These are phyloP conservation scores for Cicer cuneatum DNA, from an alignment of 306 rosid species.

Conservation along the genomic window DNA sequence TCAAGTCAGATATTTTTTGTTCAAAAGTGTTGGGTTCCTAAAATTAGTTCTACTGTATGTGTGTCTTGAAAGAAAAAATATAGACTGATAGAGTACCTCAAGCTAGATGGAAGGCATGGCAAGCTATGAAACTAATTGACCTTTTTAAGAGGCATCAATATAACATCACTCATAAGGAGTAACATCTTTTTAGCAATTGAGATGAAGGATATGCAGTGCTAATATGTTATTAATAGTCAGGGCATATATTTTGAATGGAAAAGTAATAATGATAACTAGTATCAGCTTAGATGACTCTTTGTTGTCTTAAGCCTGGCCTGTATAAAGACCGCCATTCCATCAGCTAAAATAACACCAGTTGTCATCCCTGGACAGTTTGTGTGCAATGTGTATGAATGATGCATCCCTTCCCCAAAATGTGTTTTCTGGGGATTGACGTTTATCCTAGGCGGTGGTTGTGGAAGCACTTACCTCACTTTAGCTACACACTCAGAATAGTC, in stretches of 20 bases:
- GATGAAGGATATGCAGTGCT: constrained; percentile 24
- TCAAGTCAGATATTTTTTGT: not conserved
- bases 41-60: constrained; percentile 21
- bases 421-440: not conserved
- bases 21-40: constrained; percentile 9
- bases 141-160: not conserved
- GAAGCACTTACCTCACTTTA: not conserved
- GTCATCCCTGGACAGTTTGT: constrained; percentile 14
- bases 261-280: constrained; percentile 8
- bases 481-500: constrained; percentile 16
- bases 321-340: constrained; percentile 12
- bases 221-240: constrained; percentile 2
- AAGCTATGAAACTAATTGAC: constrained; percentile 16
- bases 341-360: constrained; percentile 1
- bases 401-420: not conserved
- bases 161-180: constrained; percentile 11
- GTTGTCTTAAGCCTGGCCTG: constrained; percentile 30
- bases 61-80: constrained; percentile 28
- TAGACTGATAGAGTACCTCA: constrained; percentile 1
- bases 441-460: not conserved
- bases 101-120: constrained; percentile 29
- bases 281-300: constrained; percentile 13
- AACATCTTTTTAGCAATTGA: constrained; percentile 16
- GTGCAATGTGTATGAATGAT: constrained; percentile 9
- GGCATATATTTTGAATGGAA: constrained; percentile 15